Evolutionary conservation across 257 asterid genomes (phyloP), one percentile per base, ranked within the genome.

Genomic region (Agastache rugosa): DNA sequence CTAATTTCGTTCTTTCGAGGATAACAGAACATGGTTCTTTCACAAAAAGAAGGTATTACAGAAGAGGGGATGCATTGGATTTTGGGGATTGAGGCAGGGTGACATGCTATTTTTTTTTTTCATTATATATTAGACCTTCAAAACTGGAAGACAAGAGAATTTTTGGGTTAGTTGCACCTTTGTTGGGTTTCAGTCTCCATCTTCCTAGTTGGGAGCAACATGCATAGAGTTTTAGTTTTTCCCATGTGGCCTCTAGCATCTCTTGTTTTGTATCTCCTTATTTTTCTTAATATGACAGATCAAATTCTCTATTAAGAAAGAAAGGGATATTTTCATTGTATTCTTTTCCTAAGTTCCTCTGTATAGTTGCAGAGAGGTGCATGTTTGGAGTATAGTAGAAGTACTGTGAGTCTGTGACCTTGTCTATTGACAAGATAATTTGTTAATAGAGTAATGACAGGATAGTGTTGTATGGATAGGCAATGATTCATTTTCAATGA

Each of bases 101-200:
- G 53, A 17, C 39, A 19, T n/a, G 29, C 29, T 27, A 19, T 37
- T 48, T 37, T 34, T 23, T 72, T 39, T 47, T 17, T 9, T 44
- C 20, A 70, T 11, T 7, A 44, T 17, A 65, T 50, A 44, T 44
- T 27, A 31, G 27, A 25, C 71, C 55, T 31, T 25, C 14, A 20
- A 45, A 73, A 77, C 44, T 63, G 74, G 67, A 56, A 75, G 39
- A 66, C 37, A 48, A 35, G 64, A 50, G 19, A 58, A 47, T 51
- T 35, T 10, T 64, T 12, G 35, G 41, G 10, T 5, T 37, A 11
- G 73, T 74, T 63, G 35, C 80, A 29, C 44, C 45, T 55, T 20
- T 72, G 2, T 56, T 54, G 69, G 48, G 14, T 20, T 63, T 63
- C 71, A 66, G 15, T 56, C 47, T 17, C 16, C 44, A 58, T 20